phyloP scores from a whole-genome alignment of 768 basidiomycete genomes.

The Lactarius quietus region DNA sequence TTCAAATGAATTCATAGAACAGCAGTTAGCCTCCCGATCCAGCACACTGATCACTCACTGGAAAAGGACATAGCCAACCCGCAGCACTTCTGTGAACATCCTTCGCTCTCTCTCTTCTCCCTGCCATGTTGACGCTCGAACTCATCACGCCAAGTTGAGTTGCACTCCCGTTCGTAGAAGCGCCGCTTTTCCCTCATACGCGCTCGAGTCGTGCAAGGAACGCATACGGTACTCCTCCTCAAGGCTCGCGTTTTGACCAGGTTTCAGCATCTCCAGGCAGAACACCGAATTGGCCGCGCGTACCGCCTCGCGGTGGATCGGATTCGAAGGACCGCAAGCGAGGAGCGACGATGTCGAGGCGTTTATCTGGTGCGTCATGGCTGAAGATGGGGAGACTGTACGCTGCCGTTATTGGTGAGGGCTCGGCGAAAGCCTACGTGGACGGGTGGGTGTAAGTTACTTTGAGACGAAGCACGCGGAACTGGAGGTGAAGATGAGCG shows the following conservation, averaged over 20 bases:
- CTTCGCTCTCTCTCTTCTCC: slow-evolving; percentile 74
- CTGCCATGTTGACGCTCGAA: no score
- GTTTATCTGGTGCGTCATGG: slow-evolving; percentile 53
- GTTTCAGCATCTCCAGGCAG: slow-evolving; percentile 61
- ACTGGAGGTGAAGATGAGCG: slow-evolving; percentile 41
- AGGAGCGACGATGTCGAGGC: slow-evolving; percentile 57
- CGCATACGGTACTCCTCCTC: no score
- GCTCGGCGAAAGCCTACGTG: slow-evolving; percentile 14
- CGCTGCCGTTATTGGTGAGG: slow-evolving; percentile 21
- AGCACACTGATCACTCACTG: slow-evolving; percentile 54
- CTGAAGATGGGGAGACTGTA: slow-evolving; percentile 31
- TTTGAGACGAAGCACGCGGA: slow-evolving; percentile 25
- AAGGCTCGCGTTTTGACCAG: slow-evolving; percentile 52
- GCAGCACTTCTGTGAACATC: slow-evolving; percentile 68
- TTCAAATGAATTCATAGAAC: slow-evolving; percentile 33
- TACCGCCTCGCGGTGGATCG: slow-evolving; percentile 65
- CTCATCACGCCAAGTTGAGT: no score
- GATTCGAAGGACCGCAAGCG: slow-evolving; percentile 40
- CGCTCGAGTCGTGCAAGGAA: no score
- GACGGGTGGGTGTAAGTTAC: slow-evolving; percentile 7
- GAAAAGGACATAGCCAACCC: slow-evolving; percentile 86
- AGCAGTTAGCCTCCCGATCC: no score
- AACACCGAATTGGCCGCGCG: slow-evolving; percentile 60
- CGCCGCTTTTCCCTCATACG: no score
- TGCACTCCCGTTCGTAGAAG: no score